Evolutionary conservation across 2,329 filamentous ascomycete genomes (phyloP).

Genomic region (Aureobasidium sp.): DNA sequence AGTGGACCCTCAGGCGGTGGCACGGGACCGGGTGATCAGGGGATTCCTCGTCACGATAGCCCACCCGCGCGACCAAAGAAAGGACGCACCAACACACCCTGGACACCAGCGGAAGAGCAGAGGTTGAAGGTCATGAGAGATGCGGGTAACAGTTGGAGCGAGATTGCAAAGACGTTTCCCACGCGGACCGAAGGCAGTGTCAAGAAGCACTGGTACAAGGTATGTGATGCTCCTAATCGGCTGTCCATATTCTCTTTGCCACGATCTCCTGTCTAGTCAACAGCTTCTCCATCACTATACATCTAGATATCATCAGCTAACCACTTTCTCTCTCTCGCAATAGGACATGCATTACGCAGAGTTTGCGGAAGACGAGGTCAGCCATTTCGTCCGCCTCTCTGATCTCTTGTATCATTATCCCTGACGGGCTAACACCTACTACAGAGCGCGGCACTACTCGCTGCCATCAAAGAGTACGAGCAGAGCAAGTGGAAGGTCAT

Average conservation of each 20-base stretch:
- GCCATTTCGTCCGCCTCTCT: constrained; percentile 37
- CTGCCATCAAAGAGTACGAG: constrained; percentile 97
- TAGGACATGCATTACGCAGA: constrained; percentile 99
- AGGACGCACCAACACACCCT: constrained; percentile 95
- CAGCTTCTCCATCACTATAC: background rate
- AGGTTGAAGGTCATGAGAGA: constrained; percentile 91
- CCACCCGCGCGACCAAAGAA: constrained; percentile 56
- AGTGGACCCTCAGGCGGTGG: background rate
- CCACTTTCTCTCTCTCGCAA: constrained; percentile 3
- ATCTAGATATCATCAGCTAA: constrained; percentile 22
- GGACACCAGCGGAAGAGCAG: constrained; percentile 91
- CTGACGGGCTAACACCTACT: constrained; percentile 11
- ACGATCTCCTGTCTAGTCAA: background rate
- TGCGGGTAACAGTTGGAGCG: constrained; percentile 88
- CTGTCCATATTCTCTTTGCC: background rate
- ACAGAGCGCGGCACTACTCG: constrained; percentile 55
- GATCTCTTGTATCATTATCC: constrained; percentile 15
- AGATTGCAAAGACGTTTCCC: constrained; percentile 98
- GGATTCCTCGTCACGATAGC: constrained; percentile 7
- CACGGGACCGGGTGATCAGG: background rate
- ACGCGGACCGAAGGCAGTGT: constrained; percentile 92
- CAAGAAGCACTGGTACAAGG: constrained; percentile 99
- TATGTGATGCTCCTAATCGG: constrained; percentile 31
- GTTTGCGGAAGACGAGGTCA: constrained; percentile 93
- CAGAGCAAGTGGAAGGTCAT: constrained; percentile 98